Evolutionary conservation across 1,284 basidiomycete genomes (phyloP), one percentile per base, ranked within the genome.

Genomic region (Lentinus polychrous): DNA sequence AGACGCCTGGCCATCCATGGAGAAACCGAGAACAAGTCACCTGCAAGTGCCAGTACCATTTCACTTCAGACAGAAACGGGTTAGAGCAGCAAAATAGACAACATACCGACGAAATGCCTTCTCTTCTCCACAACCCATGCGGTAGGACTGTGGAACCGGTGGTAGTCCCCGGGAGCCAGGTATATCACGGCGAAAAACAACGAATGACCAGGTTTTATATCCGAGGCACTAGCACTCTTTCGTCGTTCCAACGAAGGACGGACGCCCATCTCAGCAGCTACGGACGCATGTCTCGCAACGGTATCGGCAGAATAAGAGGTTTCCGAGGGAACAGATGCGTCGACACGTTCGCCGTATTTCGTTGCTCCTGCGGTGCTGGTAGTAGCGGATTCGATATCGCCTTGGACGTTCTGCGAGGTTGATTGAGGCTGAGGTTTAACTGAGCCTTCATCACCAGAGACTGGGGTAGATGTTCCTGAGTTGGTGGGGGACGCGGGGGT

Each of bases 161-260:
- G 95, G 66, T 99, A 99, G 67, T 99, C 96, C 1, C 96, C 96
- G 0, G 95, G 95, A 1, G 95, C 95, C 48, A 99, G 86, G 70
- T 99, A 99, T 56, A 99, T 86, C 59, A 99, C 95, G 40, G 87
- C 74, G 67, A 98, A 99, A 72, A 83, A 95, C 34, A 98, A 79
- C 43, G 83, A 79, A 63, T 95, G 86, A 11, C 86, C 89, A 3
- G 80, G 76, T 57, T 78, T 78, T 37, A 81, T 71, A 41, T 65
- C 69, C 34, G 69, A 70, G 15, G 71, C 70, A 6, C 54, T 55
- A 14, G 71, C 75, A 24, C 71, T 67, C 46, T 70, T 75, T 48
- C 64, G 61, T 37, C 68, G 61, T 18, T 72, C 68, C 31, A 75
- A 59, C 2, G 71, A 49, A 0, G 77, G 64, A 39, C 69, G 73